Conservation (phyloP, 495 filamentous ascomycete species). For the Penicillium bovifimosum region DNA sequence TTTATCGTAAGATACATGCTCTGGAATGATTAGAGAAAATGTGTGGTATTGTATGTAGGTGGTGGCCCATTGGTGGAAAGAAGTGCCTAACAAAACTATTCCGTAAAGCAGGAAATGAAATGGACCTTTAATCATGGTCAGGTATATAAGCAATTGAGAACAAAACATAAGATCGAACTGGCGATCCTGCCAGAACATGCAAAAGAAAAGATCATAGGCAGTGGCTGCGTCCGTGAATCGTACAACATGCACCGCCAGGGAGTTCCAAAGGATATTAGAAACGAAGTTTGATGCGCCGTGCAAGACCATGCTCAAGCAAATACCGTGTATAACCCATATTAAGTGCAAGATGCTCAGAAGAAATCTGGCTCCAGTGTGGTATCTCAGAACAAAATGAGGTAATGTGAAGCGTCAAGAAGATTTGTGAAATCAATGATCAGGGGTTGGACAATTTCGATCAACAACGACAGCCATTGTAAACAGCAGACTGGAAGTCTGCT, state of each 20-base stretch:
- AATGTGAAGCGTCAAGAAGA: background rate
- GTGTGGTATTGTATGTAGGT: slow-evolving; percentile 12
- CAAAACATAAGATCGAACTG: slow-evolving; percentile 4
- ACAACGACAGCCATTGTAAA: slow-evolving; percentile 5
- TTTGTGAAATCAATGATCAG: slow-evolving; percentile 3
- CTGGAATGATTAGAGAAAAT: background rate
- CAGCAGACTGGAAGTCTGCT: background rate
- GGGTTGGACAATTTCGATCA: background rate
- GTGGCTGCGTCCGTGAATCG: slow-evolving; percentile 22
- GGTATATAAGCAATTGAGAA: slow-evolving; percentile 1
- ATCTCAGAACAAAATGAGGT: slow-evolving; percentile 6
- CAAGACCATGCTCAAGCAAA: slow-evolving; percentile 16
- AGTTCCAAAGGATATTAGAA: slow-evolving; percentile 11
- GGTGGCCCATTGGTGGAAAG: background rate
- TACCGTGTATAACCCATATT: slow-evolving; percentile 7
- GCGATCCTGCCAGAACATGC: slow-evolving; percentile 8
- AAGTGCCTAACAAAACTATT: background rate
- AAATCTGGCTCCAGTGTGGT: slow-evolving; percentile 3
- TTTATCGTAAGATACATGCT: background rate
- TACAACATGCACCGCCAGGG: slow-evolving; percentile 18
- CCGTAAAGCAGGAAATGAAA: background rate
- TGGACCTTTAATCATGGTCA: background rate
- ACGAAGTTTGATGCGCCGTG: slow-evolving; percentile 12
- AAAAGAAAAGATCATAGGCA: slow-evolving; percentile 7
- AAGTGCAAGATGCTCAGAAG: slow-evolving; percentile 2